Evolutionary conservation across 2,329 filamentous ascomycete genomes (phyloP), one percentile per base, ranked within the genome.

Genomic region (Microcyclospora tardicrescens): DNA sequence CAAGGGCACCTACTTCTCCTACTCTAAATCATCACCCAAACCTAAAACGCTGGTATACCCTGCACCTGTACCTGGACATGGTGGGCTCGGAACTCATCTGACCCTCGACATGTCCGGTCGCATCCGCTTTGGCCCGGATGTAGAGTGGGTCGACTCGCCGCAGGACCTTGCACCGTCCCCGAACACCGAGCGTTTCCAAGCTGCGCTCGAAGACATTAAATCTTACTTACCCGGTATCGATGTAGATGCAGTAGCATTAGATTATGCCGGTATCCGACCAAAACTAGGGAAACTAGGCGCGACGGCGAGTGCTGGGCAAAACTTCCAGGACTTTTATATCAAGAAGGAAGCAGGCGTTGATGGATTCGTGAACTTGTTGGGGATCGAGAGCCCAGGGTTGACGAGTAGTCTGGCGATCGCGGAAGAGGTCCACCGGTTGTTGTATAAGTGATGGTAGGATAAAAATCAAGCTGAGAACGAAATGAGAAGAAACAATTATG

Each of bases 1-100:
- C 42, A 98, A 98, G 65, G 91, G 91, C 1, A 89, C 84, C 43
- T 98, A 98, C 66, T 96, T 93, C 64, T 82, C 80, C 24, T 96
- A 95, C 64, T 62, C 71, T 0, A 66, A 75, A 1, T 74, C 78
- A 0, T 55, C 56, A 1, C 87, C 85, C 0, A 69, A 64, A 31
- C 76, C 87, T 10, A 67, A 63, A 2, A 84, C 81, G 0, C 74
- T 98, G 15, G 69, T 98, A 36, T 98, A 96, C 56, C 91, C 91
- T 0, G 86, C 82, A 0, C 86, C 89, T 0, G 69, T 82, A 8
- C 81, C 86, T 0, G 87, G 87, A 2, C 74, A 79, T 15, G 87
- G 77, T 37, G 89, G 91, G 0, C 66, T 98, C 0, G 91, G 91
- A 35, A 96, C 91, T 0, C 91, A 98, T 61, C 68, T 98, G 13